phyloP scores from a whole-genome alignment of 192 early-diverging fungal genomes.

The Irineochytrium annulatum region DNA sequence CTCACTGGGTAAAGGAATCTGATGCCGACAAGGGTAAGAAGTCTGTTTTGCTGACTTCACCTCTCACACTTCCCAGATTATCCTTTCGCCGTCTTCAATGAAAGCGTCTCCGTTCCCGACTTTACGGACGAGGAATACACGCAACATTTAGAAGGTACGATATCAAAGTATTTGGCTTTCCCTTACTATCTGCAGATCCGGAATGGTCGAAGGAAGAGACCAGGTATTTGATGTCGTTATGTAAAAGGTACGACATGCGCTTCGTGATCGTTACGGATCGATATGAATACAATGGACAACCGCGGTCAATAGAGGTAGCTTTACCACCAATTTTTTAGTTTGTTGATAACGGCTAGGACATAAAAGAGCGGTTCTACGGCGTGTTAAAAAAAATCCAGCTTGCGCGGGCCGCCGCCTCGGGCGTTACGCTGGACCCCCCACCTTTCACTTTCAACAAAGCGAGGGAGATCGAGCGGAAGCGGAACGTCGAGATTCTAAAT shows the following conservation, averaged over 20 bases:
- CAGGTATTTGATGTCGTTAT: slow-evolving; percentile 73
- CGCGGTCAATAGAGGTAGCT: slow-evolving; percentile 38
- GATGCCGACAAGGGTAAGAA: slow-evolving; percentile 46
- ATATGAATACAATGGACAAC: slow-evolving; percentile 52
- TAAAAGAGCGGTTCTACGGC: slow-evolving; percentile 82
- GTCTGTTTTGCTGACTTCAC: slow-evolving; percentile 6
- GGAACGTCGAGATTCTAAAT: slow-evolving; percentile 68
- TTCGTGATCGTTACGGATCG: slow-evolving; percentile 85
- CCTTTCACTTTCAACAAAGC: slow-evolving; percentile 6
- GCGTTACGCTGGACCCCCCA: slow-evolving; percentile 25
- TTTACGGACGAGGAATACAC: slow-evolving; percentile 86
- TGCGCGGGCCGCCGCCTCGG: slow-evolving; percentile 38
- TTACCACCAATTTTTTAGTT: background rate
- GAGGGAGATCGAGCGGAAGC: slow-evolving; percentile 78
- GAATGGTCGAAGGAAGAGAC: slow-evolving; percentile 86
- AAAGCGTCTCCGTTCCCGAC: slow-evolving; percentile 56
- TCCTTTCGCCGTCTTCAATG: slow-evolving; percentile 75
- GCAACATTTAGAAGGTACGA: slow-evolving; percentile 56
- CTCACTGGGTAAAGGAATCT: slow-evolving; percentile 77
- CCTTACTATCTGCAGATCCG: slow-evolving; percentile 34
- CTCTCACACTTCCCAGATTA: slow-evolving; percentile 47
- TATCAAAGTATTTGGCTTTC: background rate
- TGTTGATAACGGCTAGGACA: slow-evolving; percentile 52
- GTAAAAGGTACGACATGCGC: slow-evolving; percentile 69
- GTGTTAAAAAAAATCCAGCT: slow-evolving; percentile 64